Percentiles rank a stretch among this genome's conserved stretches.
Conservation (phyloP, 768 basidiomycete genomes). For the Daedalea quercina region DNA sequence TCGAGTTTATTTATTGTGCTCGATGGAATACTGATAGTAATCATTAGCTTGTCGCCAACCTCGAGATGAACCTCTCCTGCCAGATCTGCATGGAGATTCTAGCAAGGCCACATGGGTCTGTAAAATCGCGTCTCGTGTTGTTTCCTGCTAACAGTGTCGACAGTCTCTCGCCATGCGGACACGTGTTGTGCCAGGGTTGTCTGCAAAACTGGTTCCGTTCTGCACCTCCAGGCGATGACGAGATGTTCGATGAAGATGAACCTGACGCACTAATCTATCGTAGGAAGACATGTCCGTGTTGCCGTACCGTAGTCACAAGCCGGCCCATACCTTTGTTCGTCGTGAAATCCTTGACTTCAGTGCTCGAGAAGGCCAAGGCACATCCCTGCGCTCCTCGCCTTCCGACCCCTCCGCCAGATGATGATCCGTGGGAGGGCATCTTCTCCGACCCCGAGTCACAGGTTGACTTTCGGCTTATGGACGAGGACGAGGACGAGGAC, state of each 20-base stretch:
- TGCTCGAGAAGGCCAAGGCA: slow-evolving; percentile 40
- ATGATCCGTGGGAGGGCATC: slow-evolving; percentile 69
- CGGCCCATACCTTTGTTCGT: slow-evolving; percentile 67
- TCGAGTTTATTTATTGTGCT: not conserved
- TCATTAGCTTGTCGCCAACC: slow-evolving; percentile 37
- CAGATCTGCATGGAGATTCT: slow-evolving; percentile 76
- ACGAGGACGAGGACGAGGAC: slow-evolving; percentile 24
- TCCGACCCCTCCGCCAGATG: slow-evolving; percentile 24
- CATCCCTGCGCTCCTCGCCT: slow-evolving; percentile 15
- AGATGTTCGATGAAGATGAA: slow-evolving; percentile 35
- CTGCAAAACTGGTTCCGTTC: slow-evolving; percentile 75
- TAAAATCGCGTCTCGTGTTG: slow-evolving; percentile 9
- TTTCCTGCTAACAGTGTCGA: too few species aligned
- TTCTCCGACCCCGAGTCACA: slow-evolving; percentile 36
- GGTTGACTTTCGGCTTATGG: slow-evolving; percentile 21
- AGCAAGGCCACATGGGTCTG: slow-evolving; percentile 60
- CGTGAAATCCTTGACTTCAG: slow-evolving; percentile 51
- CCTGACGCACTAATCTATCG: slow-evolving; percentile 46
- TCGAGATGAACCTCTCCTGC: slow-evolving; percentile 59
- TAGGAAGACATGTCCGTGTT: slow-evolving; percentile 68
- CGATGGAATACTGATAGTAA: not conserved
- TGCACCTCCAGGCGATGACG: slow-evolving; percentile 45
- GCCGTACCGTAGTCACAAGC: slow-evolving; percentile 47
- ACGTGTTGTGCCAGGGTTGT: slow-evolving; percentile 66
- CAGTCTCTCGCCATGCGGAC: slow-evolving; percentile 72